These are phyloP conservation scores for Hura crepitans DNA, from an alignment of 441 rosid genomes.

Conservation along the genomic window DNA sequence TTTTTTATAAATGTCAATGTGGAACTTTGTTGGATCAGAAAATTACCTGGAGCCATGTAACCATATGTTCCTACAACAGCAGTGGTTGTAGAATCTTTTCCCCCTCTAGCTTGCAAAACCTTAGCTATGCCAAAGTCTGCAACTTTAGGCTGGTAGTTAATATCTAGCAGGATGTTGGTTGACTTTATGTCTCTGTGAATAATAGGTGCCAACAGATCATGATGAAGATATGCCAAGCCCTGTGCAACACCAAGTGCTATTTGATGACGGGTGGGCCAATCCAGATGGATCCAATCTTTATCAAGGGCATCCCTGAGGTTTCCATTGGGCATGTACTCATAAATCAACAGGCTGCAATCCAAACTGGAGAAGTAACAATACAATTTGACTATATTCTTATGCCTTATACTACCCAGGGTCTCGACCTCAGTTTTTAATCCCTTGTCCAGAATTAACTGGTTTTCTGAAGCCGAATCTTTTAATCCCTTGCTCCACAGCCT, in stretches of 20 bases:
- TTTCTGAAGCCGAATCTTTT: slow-evolving; percentile 53
- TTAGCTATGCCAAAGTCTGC: slow-evolving; percentile 97
- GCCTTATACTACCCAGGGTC: slow-evolving; percentile 77
- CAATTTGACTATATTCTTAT: slow-evolving; percentile 84
- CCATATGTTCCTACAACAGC: slow-evolving; percentile 85
- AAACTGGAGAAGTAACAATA: slow-evolving; percentile 70
- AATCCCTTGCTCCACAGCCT: slow-evolving; percentile 58
- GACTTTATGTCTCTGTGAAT: slow-evolving; percentile 94
- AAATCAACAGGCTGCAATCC: slow-evolving; percentile 61
- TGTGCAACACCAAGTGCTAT: slow-evolving; percentile 89
- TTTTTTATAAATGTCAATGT: background rate
- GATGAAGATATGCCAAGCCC: slow-evolving; percentile 90
- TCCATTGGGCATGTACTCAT: slow-evolving; percentile 91
- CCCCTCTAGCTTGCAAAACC: slow-evolving; percentile 77
- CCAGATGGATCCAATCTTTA: slow-evolving; percentile 47
- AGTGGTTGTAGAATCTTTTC: slow-evolving; percentile 80
- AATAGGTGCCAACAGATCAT: slow-evolving; percentile 66
- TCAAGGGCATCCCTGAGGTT: slow-evolving; percentile 88
- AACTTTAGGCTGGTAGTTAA: slow-evolving; percentile 69
- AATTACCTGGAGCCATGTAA: slow-evolving; percentile 81
- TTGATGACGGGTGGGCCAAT: slow-evolving; percentile 83
- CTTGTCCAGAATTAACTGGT: slow-evolving; percentile 43
- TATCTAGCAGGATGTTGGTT: slow-evolving; percentile 72
- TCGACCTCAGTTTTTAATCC: slow-evolving; percentile 80
- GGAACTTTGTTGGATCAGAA: slow-evolving; percentile 12